These are phyloP conservation scores for Diplosphaera chodatii DNA, from an alignment of 139 green algal species.

Conservation along the genomic window DNA sequence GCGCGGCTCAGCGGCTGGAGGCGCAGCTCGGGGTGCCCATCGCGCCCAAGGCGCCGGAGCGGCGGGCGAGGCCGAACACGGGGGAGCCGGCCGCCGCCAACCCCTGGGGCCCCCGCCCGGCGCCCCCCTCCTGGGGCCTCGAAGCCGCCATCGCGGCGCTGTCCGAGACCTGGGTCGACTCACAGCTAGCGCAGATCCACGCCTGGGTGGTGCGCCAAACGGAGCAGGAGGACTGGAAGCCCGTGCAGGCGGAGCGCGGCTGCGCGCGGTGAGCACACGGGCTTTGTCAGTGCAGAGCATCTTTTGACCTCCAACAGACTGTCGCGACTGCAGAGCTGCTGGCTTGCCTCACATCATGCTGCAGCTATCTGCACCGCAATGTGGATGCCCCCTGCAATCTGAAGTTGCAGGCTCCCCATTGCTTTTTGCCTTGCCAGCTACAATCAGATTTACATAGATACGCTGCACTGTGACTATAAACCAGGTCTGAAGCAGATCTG, in stretches of 20 bases:
- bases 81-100: neutral
- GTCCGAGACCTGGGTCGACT: slow-evolving; percentile 27
- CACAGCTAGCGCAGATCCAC: slow-evolving; percentile 9
- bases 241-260: slow-evolving; percentile 23
- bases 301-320: neutral
- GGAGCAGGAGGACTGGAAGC: slow-evolving; percentile 45
- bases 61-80: neutral
- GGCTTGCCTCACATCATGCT: too few relatives aligned
- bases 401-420: too few relatives aligned
- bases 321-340: too few relatives aligned
- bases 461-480: too few relatives aligned
- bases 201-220: slow-evolving; percentile 50
- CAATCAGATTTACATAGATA: too few relatives aligned
- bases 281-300: neutral
- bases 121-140: slow-evolving; percentile 11
- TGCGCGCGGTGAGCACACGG: neutral
- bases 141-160: slow-evolving; percentile 21
- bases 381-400: too few relatives aligned
- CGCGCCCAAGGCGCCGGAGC: neutral
- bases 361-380: too few relatives aligned
- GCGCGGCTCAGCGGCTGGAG: slow-evolving; percentile 17
- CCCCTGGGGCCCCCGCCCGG: neutral
- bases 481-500: too few relatives aligned
- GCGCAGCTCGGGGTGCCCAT: slow-evolving; percentile 17
- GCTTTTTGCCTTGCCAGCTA: too few relatives aligned